Percentiles rank a stretch among this genome's conserved stretches.
phyloP scores from a whole-genome alignment of 2,329 filamentous ascomycete genomes.

The Aaosphaeria pasadenensis region DNA sequence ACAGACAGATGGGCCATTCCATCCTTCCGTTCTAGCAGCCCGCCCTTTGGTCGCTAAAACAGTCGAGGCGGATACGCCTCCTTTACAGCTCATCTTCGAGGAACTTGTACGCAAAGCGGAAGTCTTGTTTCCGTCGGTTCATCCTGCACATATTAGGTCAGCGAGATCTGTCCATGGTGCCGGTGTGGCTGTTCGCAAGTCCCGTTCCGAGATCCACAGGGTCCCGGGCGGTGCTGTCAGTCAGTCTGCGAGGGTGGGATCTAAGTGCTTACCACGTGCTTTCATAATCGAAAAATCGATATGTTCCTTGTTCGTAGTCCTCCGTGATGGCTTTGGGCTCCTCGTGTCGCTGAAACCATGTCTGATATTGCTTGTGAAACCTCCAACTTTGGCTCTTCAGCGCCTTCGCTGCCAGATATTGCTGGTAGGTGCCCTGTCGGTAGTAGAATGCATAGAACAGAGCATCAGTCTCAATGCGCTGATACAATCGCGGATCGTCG shows the following conservation, averaged over 20 bases:
- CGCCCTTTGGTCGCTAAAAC: neutral
- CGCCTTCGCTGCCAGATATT: conserved; percentile 93
- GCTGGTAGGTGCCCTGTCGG: conserved; percentile 91
- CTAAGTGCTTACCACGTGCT: conserved; percentile 78
- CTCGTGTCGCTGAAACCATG: conserved; percentile 98
- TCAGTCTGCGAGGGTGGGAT: neutral
- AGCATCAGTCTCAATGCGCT: conserved; percentile 88
- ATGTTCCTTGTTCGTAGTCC: conserved; percentile 97
- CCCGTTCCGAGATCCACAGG: too few species aligned
- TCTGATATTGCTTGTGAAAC: conserved; percentile 98
- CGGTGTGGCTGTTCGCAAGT: neutral
- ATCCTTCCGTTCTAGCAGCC: neutral
- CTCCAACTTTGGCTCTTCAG: conserved; percentile 98
- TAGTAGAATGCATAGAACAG: conserved; percentile 99
- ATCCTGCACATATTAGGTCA: conserved; percentile 63
- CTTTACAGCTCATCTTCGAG: conserved; percentile 82
- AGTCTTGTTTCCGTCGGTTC: conserved; percentile 96
- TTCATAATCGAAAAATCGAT: conserved; percentile 99
- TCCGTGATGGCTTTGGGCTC: conserved; percentile 98
- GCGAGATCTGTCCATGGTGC: conserved; percentile 2
- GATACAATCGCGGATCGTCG: conserved; percentile 84
- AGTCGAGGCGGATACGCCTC: neutral
- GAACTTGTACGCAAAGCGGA: conserved; percentile 98
- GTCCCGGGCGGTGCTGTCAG: too few species aligned
- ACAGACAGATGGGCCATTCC: neutral